Evolutionary conservation across 2,329 filamentous ascomycete genomes (phyloP).

Genomic region (Pyricularia sp.): DNA sequence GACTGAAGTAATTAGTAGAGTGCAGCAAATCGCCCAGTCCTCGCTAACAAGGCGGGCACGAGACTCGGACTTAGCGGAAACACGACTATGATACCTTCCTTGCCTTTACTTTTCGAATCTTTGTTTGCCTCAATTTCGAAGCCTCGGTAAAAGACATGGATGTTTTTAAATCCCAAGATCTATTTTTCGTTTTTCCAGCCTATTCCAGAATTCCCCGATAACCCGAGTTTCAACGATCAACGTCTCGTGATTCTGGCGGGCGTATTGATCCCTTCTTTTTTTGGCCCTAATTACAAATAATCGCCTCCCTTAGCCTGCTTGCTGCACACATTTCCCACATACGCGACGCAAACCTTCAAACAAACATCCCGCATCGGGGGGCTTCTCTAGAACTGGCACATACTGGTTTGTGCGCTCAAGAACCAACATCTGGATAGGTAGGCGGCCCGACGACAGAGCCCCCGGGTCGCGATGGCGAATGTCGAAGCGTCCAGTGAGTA

Average conservation of each 20-base stretch:
- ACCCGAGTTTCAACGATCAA: neutral
- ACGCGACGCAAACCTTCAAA: neutral
- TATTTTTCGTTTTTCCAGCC: neutral
- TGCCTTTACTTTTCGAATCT: neutral
- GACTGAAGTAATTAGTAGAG: neutral
- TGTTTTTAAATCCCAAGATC: neutral
- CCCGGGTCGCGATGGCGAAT: neutral
- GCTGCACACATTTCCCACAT: neutral
- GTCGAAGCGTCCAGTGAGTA: neutral
- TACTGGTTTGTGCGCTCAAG: neutral
- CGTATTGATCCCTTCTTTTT: neutral
- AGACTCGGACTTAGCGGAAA: neutral
- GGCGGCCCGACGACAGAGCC: neutral
- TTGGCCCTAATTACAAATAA: neutral
- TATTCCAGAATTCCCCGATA: neutral
- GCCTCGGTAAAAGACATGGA: neutral
- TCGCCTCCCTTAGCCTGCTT: neutral
- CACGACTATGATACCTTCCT: neutral
- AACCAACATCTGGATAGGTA: neutral
- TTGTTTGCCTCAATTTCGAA: neutral
- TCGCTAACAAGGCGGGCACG: neutral
- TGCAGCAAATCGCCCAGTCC: neutral
- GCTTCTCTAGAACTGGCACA: neutral
- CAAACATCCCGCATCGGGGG: neutral
- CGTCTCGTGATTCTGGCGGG: neutral